Base-by-base conservation (phyloP, 2,329 filamentous ascomycete genomes). In the Stylonectria norvegica region DNA sequence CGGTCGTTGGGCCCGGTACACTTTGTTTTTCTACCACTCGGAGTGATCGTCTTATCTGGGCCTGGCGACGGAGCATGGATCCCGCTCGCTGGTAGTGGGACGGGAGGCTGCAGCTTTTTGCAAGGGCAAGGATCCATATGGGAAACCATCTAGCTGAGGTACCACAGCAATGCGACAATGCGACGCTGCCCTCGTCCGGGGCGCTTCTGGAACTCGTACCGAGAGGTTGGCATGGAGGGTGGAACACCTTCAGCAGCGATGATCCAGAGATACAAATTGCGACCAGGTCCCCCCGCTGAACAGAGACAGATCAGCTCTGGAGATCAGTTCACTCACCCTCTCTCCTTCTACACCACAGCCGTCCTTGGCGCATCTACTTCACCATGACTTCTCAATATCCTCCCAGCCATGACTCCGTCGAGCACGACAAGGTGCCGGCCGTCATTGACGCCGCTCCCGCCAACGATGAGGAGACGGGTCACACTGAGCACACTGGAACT, bases 401-500 rank as follows among this genome's bases (percentile, higher is more conserved):
- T 19, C 32, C 35, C 19, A 25, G 34, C 5, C 37, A 41, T 29
- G 42, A 42, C 20, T 45, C 35, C 34, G 36, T 42, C 23, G 44
- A 47, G 39, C 34, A 48, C 28, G 29, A 19, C 18, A n/a, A n/a
- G n/a, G n/a, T n/a, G n/a, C n/a, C n/a, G n/a, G 33, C 22, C 10
- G 36, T 28, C 23, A 27, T 18, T 22, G 36, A 19, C 39, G 15
- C 38, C 20, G 4, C 7, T 4, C 19, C 25, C 10, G 38, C 41
- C 27, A 38, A 39, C 29, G 45, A 48, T 45, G 45, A 45, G 36
- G 45, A 48, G 23, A 32, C 30, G 19, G 45, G 42, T 30, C 30
- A 36, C 4, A 37, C 38, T 18, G 40, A 47, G 36, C 41, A 53
- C 39, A 42, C 34, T 20, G 52, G 52, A 36, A 33, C 42, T 33